Evolutionary conservation across 345 rosid species (phyloP).

Genomic region (Geranium rotundifolium): DNA sequence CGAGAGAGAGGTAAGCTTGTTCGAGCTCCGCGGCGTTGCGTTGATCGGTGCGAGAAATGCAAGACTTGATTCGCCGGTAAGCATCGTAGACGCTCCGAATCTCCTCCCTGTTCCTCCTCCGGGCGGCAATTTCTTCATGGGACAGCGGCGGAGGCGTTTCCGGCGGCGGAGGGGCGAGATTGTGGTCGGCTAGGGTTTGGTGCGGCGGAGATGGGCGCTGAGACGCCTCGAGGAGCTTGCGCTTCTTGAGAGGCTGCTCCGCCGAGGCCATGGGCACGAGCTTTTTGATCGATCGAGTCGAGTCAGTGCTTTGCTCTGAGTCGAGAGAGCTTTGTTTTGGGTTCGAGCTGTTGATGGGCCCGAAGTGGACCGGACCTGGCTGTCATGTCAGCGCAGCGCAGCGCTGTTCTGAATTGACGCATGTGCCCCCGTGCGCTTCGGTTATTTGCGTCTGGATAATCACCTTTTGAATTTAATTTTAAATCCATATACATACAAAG

Average conservation of each 20-base stretch:
- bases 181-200: constrained; percentile 14
- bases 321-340: no score
- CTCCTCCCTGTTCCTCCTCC: constrained; percentile 71
- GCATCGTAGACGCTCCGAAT: constrained; percentile 66
- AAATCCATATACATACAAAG: no score
- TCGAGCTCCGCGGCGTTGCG: constrained; percentile 48
- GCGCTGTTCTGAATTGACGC: no score
- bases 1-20: constrained; percentile 65
- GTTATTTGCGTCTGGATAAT: no score
- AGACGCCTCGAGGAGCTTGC: constrained; percentile 46
- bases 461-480: no score
- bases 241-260: constrained; percentile 91
- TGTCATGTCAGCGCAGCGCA: no score
- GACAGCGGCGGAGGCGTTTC: constrained; percentile 48
- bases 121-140: constrained; percentile 52
- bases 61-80: constrained; percentile 61
- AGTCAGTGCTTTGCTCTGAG: not conserved
- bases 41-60: constrained; percentile 46
- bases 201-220: constrained; percentile 13
- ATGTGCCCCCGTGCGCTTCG: no score
- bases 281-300: not conserved
- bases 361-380: not conserved
- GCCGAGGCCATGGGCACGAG: constrained; percentile 40
- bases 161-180: constrained; percentile 26
- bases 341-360: not conserved